Evolutionary conservation across 305 asterid species (phyloP), one percentile per base, ranked within the genome.

Genomic region (Lippia alba): DNA sequence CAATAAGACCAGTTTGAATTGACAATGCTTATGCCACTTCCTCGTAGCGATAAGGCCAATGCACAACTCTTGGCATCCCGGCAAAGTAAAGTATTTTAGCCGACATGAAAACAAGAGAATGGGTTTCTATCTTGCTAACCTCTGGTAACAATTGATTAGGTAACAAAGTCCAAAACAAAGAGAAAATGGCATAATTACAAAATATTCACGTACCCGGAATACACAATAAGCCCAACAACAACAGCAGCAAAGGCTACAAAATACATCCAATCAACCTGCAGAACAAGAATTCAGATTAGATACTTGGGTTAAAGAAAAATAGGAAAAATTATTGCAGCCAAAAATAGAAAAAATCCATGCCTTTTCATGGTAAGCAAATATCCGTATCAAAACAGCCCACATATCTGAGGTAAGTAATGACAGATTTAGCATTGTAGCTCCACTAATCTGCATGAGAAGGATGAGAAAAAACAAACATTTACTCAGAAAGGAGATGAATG

Each of bases 261-360:
- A 74, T 93, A 93, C 91, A 93, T 82, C 98, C 98, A 93, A 81
- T 93, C 98, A 61, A 91, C 98, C 98, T 93, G 88, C 56, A 82
- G 30, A 84, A 64, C 51, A 59, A 39, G 40, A 44, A 45, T 18
- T 41, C 72, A 53, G 57, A 63, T 76, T 60, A 19, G 62, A 62
- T 74, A 76, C 30, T 8, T 30, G 12, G 30, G 59, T 72, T n/a
- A 40, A 46, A 30, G 55, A 49, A 49, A 36, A 76, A 40, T 10
- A 58, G 18, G 18, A 32, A 18, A 30, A 40, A 46, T 6, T 66
- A 59, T 19, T 56, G 5, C 39, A 1, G 30, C 51, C 65, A 50
- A 45, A 50, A 39, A 24, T 24, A 24, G 30, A 67, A 10, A 58
- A 71, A 32, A 44, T 58, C 57, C 76, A 17, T 55, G 91, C 99